A percentile compares a stretch with the other conserved stretches of the same genome.
Evolutionary conservation across 2,329 filamentous ascomycete genomes (phyloP).

Genomic region (Aspergillus brunneoviolaceus): DNA sequence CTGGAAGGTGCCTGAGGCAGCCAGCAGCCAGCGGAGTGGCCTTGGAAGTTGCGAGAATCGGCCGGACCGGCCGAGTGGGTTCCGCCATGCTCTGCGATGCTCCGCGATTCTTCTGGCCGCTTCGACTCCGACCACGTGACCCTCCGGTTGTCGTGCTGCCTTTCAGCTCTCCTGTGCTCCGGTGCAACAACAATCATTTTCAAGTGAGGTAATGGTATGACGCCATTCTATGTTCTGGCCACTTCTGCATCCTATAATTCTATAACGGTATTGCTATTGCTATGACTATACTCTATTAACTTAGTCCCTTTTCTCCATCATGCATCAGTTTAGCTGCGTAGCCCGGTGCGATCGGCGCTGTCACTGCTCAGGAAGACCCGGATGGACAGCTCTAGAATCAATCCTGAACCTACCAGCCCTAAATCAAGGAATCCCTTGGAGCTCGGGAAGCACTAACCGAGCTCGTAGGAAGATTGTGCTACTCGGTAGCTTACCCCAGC

Average conservation of each 20-base stretch:
- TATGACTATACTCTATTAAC: too few species aligned
- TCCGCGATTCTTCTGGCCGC: background rate
- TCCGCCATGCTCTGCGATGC: too few species aligned
- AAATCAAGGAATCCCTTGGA: background rate
- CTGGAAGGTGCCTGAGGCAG: background rate
- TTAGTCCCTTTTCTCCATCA: too few species aligned
- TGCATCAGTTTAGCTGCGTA: background rate
- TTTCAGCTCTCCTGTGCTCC: too few species aligned
- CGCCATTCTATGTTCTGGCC: background rate
- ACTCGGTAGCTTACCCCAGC: background rate
- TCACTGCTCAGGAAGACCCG: background rate
- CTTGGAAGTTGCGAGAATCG: background rate
- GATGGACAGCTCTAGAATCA: background rate
- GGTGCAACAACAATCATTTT: too few species aligned
- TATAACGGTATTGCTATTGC: background rate
- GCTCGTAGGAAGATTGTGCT: background rate
- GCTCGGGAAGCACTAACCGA: too few species aligned
- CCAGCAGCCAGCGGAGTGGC: background rate
- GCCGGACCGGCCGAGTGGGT: background rate
- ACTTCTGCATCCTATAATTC: background rate
- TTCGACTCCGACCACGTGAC: background rate
- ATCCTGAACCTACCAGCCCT: background rate
- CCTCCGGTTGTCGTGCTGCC: background rate
- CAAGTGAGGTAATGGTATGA: background rate
- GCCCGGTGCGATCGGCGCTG: background rate